Percentiles rank a stretch among this genome's conserved stretches.
Conservation (phyloP, 495 filamentous ascomycete species). For the Penicillium cataractarum region DNA sequence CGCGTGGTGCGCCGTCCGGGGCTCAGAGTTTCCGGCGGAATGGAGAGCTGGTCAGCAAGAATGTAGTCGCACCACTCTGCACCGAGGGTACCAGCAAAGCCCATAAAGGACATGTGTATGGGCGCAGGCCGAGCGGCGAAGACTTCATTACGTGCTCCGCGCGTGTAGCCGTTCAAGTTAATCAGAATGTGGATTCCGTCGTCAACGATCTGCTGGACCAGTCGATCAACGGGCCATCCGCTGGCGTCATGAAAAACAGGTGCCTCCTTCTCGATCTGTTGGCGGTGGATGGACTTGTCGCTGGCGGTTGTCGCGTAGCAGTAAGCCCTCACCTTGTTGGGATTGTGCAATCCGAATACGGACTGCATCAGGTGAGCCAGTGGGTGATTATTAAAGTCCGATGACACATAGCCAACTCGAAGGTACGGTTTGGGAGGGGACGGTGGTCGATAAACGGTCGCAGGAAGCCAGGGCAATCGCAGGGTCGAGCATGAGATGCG, state of each 20-base stretch:
- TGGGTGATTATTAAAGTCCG: conserved; percentile 99
- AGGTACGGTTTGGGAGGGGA: conserved; percentile 79
- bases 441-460: conserved; percentile 80
- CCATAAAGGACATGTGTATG: conserved; percentile 99
- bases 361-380: conserved; percentile 98
- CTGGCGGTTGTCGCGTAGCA: conserved; percentile 97
- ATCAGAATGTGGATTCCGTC: conserved; percentile 96
- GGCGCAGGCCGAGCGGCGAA: conserved; percentile 95
- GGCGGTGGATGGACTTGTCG: conserved; percentile 87
- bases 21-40: conserved; percentile 80
- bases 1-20: conserved; percentile 74
- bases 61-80: conserved; percentile 99
- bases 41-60: conserved; percentile 84
- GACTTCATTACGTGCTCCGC: conserved; percentile 95
- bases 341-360: conserved; percentile 90
- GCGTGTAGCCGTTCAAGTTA: conserved; percentile 96
- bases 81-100: conserved; percentile 93
- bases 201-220: conserved; percentile 88
- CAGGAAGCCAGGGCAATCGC: conserved; percentile 81
- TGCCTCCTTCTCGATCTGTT: conserved; percentile 93
- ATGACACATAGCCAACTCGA: conserved; percentile 94
- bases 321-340: conserved; percentile 73
- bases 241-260: conserved; percentile 91
- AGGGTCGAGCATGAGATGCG: conserved; percentile 91
- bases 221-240: conserved; percentile 78